Percentiles rank a stretch among this genome's conserved stretches.
Evolutionary conservation across 169 alveolate genomes (phyloP).

Genomic region (Eimeria sp.): DNA sequence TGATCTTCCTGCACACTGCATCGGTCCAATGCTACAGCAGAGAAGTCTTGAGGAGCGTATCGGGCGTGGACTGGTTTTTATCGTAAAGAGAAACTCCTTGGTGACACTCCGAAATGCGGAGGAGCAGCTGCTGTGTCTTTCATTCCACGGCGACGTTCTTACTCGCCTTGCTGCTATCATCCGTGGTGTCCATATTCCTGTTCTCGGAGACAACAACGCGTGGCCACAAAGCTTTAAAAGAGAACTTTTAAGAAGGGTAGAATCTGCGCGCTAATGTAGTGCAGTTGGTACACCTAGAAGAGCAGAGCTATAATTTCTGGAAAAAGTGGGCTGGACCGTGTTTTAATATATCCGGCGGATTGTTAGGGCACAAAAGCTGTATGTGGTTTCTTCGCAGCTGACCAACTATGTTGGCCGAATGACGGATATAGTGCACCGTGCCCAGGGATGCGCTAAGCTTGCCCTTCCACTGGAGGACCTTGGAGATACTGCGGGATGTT

Average conservation of each 20-base stretch:
- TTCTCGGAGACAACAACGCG: slow-evolving; percentile 27
- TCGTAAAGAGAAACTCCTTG: background rate
- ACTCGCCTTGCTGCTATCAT: slow-evolving; percentile 27
- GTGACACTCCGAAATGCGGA: background rate
- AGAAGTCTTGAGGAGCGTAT: background rate
- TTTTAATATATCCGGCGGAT: background rate
- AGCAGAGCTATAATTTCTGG: background rate
- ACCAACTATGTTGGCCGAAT: slow-evolving; percentile 43
- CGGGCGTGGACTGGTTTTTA: slow-evolving; percentile 27
- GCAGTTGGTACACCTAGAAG: background rate
- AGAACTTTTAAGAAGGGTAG: slow-evolving; percentile 46
- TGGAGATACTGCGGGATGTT: slow-evolving; percentile 91
- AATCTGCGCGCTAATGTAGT: background rate
- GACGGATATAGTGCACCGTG: slow-evolving; percentile 72
- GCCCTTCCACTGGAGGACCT: slow-evolving; percentile 96
- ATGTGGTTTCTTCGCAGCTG: slow-evolving; percentile 33
- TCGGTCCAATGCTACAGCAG: slow-evolving; percentile 18
- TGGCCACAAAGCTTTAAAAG: slow-evolving; percentile 72
- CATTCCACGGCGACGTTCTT: slow-evolving; percentile 53
- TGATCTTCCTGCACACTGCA: slow-evolving; percentile 54
- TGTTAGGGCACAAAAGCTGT: background rate
- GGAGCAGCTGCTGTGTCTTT: slow-evolving; percentile 50
- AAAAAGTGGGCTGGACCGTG: background rate
- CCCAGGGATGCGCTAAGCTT: slow-evolving; percentile 66
- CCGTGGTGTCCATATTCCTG: slow-evolving; percentile 59